Conservation (phyloP, 1,139 yeast genomes). For the Blastobotrys malaysiensis region DNA sequence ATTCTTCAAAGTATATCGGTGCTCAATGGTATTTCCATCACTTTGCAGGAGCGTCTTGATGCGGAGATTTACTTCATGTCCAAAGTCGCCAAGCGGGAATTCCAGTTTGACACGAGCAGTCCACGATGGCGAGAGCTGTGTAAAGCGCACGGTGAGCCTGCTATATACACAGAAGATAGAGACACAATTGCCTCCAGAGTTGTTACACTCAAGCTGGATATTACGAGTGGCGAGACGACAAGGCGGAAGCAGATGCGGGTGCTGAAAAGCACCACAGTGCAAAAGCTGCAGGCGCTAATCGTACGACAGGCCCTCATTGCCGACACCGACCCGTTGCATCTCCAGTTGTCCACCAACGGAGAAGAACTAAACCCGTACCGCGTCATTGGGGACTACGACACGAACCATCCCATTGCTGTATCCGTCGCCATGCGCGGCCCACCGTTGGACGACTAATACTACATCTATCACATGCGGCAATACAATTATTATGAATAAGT, state of each 20-base stretch:
- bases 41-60: constrained; percentile 46
- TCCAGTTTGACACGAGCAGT: constrained; percentile 27
- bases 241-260: constrained; percentile 14
- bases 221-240: constrained; percentile 12
- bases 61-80: constrained; percentile 66
- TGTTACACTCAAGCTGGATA: constrained; percentile 14
- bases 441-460: too few species aligned
- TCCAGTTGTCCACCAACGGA: constrained; percentile 2
- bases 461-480: constrained; percentile 1
- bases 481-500: constrained; percentile 6
- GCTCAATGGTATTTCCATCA: constrained; percentile 54
- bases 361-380: background rate
- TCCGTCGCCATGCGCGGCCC: too few species aligned
- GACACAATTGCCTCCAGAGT: constrained; percentile 16
- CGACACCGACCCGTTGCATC: constrained; percentile 13
- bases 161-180: constrained; percentile 12
- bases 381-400: background rate
- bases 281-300: constrained; percentile 21
- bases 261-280: constrained; percentile 20
- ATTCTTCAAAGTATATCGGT: constrained; percentile 30
- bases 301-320: constrained; percentile 14
- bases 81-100: constrained; percentile 38
- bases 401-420: background rate
- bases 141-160: constrained; percentile 29
- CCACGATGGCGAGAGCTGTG: constrained; percentile 32